Evolutionary conservation across 164 flowering plant species (phyloP).

Genomic region (Stephania japonica): DNA sequence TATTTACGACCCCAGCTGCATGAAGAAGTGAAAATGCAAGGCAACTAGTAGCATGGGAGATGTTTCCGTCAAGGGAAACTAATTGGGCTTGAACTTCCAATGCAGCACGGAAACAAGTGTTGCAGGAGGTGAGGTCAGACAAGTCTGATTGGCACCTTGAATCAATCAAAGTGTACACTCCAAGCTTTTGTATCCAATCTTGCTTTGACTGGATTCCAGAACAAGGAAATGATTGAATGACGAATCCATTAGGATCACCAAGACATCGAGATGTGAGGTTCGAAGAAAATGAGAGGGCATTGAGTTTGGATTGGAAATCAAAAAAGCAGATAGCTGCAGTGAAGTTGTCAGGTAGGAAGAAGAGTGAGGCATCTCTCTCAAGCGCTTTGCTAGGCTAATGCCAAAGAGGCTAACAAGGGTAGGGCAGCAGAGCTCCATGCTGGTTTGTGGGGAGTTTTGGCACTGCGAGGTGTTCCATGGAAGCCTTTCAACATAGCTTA

Average conservation of each 20-base stretch:
- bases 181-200: not conserved
- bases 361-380: too few species aligned
- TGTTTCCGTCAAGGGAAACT: not conserved
- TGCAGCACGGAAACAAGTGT: not conserved
- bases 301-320: too few species aligned
- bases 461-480: too few species aligned
- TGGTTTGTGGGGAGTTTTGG: too few species aligned
- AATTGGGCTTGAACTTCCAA: not conserved
- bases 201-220: not conserved
- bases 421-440: too few species aligned
- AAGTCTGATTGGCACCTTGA: not conserved
- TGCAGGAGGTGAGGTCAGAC: not conserved
- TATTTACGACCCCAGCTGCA: not conserved
- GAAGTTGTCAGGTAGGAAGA: too few species aligned
- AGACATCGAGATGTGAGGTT: not conserved
- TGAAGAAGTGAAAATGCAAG: not conserved
- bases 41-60: not conserved
- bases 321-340: too few species aligned
- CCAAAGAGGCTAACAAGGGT: too few species aligned
- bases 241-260: not conserved
- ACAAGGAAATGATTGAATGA: not conserved
- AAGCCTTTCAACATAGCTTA: too few species aligned
- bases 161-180: not conserved
- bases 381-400: too few species aligned
- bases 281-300: conserved; percentile 4